Percentiles rank a stretch among this genome's conserved stretches.
Evolutionary conservation across 306 rosid genomes (phyloP).

Genomic region (Medicago truncatula): MtrunA17r5.0-ANR NC_053044.1:33330001-33330500

Average conservation of each 20-base stretch:
- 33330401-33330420: slow-evolving; percentile 88
- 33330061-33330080: neutral
- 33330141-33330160: slow-evolving; percentile 90
- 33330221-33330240: neutral
- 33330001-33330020: slow-evolving; percentile 88
- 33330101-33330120: slow-evolving; percentile 26
- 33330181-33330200: slow-evolving; percentile 95
- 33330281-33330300: neutral
- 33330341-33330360: slow-evolving; percentile 31
- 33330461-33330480: neutral
- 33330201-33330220: slow-evolving; percentile 78
- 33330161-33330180: slow-evolving; percentile 83
- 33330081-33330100: neutral
- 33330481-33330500: too few relatives aligned
- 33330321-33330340: slow-evolving; percentile 19
- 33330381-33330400: slow-evolving; percentile 93
- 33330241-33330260: slow-evolving; percentile 12
- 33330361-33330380: slow-evolving; percentile 91
- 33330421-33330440: slow-evolving; percentile 91
- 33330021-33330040: slow-evolving; percentile 67
- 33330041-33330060: neutral
- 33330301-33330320: slow-evolving; percentile 4
- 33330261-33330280: neutral
- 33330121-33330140: slow-evolving; percentile 94
- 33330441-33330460: slow-evolving; percentile 61